Conservation (phyloP, 306 rosid genomes). For the Rosa chinensis region DNA sequence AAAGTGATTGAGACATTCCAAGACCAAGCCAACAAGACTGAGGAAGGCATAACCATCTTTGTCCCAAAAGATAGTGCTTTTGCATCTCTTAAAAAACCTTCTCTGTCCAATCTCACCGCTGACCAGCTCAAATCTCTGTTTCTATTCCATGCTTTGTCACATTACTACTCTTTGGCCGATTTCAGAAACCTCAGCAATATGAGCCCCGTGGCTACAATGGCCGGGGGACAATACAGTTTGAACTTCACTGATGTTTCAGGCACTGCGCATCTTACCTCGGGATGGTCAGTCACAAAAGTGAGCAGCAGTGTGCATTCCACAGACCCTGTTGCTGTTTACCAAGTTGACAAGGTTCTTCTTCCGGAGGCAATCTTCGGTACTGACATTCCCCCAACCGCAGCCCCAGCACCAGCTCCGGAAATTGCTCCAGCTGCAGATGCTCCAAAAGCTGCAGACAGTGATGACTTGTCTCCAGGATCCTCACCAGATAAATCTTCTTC, state of each 20-base stretch:
- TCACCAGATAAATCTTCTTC: slow-evolving; percentile 55
- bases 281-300: slow-evolving; percentile 82
- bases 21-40: slow-evolving; percentile 91
- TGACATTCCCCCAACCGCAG: slow-evolving; percentile 70
- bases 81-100: slow-evolving; percentile 53
- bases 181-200: slow-evolving; percentile 64
- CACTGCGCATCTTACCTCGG: slow-evolving; percentile 52
- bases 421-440: slow-evolving; percentile 75
- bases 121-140: slow-evolving; percentile 69
- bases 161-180: slow-evolving; percentile 73
- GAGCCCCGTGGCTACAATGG: slow-evolving; percentile 67
- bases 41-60: slow-evolving; percentile 87
- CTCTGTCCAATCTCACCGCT: slow-evolving; percentile 64
- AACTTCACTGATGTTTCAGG: slow-evolving; percentile 83
- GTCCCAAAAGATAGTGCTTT: slow-evolving; percentile 77
- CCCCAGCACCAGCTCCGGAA: slow-evolving; percentile 84
- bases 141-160: slow-evolving; percentile 84
- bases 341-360: slow-evolving; percentile 74
- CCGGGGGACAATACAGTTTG: slow-evolving; percentile 69
- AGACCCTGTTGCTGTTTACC: slow-evolving; percentile 78
- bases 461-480: slow-evolving; percentile 52
- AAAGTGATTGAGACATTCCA: slow-evolving; percentile 83
- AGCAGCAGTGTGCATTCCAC: slow-evolving; percentile 82
- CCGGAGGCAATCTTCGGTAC: slow-evolving; percentile 92
- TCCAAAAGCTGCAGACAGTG: slow-evolving; percentile 35